Evolutionary conservation across 1,284 basidiomycete species (phyloP), one percentile per base, ranked within the genome.

Genomic region (Ustilago xerochloae): DNA sequence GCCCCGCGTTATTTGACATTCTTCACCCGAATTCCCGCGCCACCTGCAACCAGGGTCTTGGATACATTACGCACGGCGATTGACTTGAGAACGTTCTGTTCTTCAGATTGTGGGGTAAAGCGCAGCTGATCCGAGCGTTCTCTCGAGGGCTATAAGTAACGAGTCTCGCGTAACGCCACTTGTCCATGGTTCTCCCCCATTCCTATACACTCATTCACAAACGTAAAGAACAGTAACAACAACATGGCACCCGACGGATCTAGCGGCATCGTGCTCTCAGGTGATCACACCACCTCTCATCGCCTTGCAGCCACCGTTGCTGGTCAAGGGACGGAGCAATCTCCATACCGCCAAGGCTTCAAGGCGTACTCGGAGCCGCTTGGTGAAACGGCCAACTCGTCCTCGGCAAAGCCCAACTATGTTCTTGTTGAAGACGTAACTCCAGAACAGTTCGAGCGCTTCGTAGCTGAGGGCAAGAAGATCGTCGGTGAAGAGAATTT

Each of bases 221-320:
- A n/a, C n/a, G n/a, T 33, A 33, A 12, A 16, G 35, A 8, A 33
- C 7, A 33, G 15, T 33, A 7, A 33, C 7, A 33, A 43, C 39
- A 43, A 43, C 15, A 43, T 43, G 39, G 39, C 39, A 22, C 39
- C 47, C 15, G 47, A 49, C 29, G 47, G 47, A 26, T 15, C 4
- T 8, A 35, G 18, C 47, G n/a, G 47, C 47, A 49, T 49, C 12
- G n/a, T 22, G 6, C 33, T 59, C 26, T 39, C 38, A 5, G 51
- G 51, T 22, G 57, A 59, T 6, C 6, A 49, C 32, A 36, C 20
- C 3, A 59, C 36, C 6, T 61, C 54, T 1, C 10, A 61, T n/a
- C 58, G 54, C 8, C 41, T 61, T 3, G 58, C 58, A 18, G 32
- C 55, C 24, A 59, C 33, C 2, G 58, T 61, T 18, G 54, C 58